phyloP scores from a whole-genome alignment of 2,329 filamentous ascomycete species.

The Lachnellula subtilissima region DNA sequence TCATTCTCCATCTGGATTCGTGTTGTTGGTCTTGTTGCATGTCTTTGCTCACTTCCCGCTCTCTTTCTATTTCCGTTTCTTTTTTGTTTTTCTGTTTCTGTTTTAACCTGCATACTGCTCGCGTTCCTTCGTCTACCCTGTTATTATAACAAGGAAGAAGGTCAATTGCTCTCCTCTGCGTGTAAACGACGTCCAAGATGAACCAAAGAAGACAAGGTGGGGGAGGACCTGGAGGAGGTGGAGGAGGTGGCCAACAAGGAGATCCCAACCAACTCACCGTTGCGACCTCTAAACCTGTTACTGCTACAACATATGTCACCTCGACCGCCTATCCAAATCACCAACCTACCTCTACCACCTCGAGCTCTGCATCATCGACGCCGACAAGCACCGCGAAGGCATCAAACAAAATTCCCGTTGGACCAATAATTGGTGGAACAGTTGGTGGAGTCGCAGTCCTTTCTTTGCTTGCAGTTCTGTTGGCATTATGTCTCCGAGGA shows the following conservation, averaged over 20 bases:
- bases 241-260: neutral
- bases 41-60: neutral
- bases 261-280: neutral
- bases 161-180: neutral
- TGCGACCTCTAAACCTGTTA: neutral
- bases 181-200: neutral
- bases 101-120: neutral
- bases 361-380: constrained; percentile 6
- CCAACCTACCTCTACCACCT: neutral
- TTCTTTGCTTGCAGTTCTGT: constrained; percentile 13
- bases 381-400: constrained; percentile 8
- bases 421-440: constrained; percentile 17
- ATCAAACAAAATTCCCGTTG: constrained; percentile 1
- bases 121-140: neutral
- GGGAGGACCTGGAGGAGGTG: neutral
- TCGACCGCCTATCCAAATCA: neutral
- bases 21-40: neutral
- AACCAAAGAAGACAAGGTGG: neutral
- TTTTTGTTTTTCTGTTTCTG: neutral
- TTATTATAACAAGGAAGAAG: constrained; percentile 1
- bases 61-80: neutral
- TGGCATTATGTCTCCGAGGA: constrained; percentile 14
- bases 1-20: neutral
- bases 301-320: neutral
- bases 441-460: constrained; percentile 17